Evolutionary conservation across 2,329 filamentous ascomycete genomes (phyloP).

Genomic region (Colletotrichum caudatum): DNA sequence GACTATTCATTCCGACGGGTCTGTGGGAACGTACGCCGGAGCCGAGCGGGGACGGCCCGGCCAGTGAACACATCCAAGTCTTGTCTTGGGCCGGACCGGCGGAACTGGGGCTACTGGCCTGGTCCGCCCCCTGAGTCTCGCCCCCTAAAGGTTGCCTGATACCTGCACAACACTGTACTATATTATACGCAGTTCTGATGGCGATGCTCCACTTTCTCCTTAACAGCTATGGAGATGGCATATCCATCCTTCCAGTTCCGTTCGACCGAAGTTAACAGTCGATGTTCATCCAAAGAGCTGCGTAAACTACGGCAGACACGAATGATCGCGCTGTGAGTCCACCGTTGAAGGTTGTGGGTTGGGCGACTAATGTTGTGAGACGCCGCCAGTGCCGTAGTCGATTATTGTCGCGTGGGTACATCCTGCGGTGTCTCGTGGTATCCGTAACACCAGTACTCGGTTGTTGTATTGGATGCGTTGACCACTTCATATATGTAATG

Average conservation of each 20-base stretch:
- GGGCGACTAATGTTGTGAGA: background rate
- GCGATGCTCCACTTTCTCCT: background rate
- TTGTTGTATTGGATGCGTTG: background rate
- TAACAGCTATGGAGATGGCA: no score
- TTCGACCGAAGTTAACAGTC: background rate
- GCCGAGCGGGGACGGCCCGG: background rate
- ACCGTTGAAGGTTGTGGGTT: background rate
- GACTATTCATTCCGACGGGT: background rate
- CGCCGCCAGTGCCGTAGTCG: background rate
- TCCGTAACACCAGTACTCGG: no score
- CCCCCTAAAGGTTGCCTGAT: background rate
- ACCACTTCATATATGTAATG: background rate
- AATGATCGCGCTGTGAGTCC: no score
- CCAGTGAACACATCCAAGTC: background rate
- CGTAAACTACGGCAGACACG: no score
- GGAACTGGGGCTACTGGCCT: conserved; percentile 2
- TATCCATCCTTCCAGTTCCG: no score
- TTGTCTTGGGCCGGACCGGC: conserved; percentile 4
- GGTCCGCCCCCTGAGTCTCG: background rate
- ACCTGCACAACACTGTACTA: background rate
- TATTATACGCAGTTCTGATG: background rate
- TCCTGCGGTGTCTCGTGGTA: background rate
- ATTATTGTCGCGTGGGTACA: no score
- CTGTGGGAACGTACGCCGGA: background rate
- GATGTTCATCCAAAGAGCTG: background rate